Evolutionary conservation across 805 yeast genomes (phyloP).

Genomic region (Torulaspora microellipsoides): DNA sequence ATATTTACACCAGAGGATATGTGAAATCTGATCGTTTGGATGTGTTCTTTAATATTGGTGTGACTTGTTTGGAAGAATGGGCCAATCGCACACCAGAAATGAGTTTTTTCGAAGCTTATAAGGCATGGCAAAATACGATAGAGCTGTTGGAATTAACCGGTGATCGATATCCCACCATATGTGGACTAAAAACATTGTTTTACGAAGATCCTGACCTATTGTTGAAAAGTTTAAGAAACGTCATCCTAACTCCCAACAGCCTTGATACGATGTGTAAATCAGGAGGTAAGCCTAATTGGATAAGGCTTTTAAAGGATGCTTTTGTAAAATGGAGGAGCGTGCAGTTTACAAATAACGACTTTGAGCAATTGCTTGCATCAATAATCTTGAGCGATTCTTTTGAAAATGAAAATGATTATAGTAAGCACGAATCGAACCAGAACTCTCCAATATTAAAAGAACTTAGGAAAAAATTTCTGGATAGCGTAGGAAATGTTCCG

Average conservation of each 20-base stretch:
- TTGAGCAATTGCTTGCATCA: conserved; percentile 3
- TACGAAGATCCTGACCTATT: conserved; percentile 1
- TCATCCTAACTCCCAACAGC: not conserved
- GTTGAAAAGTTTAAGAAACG: conserved; percentile 3
- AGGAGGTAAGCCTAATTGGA: not conserved
- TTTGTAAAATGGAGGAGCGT: not conserved
- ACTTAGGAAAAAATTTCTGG: conserved; percentile 3
- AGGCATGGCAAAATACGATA: conserved; percentile 5
- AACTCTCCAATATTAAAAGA: not conserved
- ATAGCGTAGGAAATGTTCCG: conserved; percentile 1
- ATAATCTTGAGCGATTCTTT: conserved; percentile 2
- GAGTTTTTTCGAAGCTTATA: conserved; percentile 1
- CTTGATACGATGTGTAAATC: not conserved
- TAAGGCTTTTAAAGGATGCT: not conserved
- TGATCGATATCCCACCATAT: not conserved
- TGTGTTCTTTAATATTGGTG: not conserved
- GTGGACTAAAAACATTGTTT: conserved; percentile 3
- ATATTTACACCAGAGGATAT: no score
- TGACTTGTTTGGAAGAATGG: conserved; percentile 4
- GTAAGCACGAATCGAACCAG: not conserved
- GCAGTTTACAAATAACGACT: conserved; percentile 3
- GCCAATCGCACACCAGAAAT: not conserved
- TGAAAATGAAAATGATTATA: not conserved
- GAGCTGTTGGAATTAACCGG: conserved; percentile 1
- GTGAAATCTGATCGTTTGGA: not conserved